Conservation (phyloP, 768 basidiomycete species). For the Botryobasidium botryosum region DNA sequence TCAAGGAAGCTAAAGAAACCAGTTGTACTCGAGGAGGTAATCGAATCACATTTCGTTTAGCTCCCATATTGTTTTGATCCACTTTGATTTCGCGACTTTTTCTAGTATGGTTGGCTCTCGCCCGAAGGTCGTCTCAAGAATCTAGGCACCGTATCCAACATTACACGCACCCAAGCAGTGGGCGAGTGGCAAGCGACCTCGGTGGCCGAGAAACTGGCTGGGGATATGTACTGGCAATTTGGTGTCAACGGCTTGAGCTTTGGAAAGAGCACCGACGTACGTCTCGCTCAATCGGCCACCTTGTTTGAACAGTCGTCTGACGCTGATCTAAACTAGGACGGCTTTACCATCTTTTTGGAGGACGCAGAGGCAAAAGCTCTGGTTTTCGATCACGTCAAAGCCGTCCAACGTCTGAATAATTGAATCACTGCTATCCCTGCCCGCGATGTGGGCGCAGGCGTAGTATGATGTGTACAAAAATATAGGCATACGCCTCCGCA, state of each 20-base stretch:
- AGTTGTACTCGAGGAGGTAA: conserved; percentile 10
- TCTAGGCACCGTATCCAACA: conserved; percentile 8
- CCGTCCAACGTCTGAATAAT: conserved; percentile 3
- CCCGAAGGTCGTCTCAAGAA: conserved; percentile 2
- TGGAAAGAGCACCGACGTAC: conserved; percentile 11
- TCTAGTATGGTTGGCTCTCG: conserved; percentile 11
- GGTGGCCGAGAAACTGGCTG: conserved; percentile 7
- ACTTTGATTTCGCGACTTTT: background rate
- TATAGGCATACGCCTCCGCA: too few relatives aligned
- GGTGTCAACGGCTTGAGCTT: conserved; percentile 10
- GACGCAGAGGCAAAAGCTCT: conserved; percentile 11
- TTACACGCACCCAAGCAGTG: conserved; percentile 10
- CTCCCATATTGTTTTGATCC: background rate
- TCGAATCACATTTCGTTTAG: background rate
- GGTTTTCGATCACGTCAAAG: conserved; percentile 12
- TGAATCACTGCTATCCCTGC: background rate
- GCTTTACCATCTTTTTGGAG: conserved; percentile 12
- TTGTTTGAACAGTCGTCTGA: background rate
- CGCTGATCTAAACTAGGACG: conserved; percentile 6
- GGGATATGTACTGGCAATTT: conserved; percentile 12
- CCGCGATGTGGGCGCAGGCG: too few relatives aligned
- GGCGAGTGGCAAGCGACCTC: conserved; percentile 9
- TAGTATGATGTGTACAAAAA: too few relatives aligned
- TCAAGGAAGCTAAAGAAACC: conserved; percentile 10
- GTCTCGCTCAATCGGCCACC: background rate